A percentile compares a stretch with the other conserved stretches of the same genome.
phyloP scores from a whole-genome alignment of 2,329 filamentous ascomycete species.

The Talaromyces piceae region DNA sequence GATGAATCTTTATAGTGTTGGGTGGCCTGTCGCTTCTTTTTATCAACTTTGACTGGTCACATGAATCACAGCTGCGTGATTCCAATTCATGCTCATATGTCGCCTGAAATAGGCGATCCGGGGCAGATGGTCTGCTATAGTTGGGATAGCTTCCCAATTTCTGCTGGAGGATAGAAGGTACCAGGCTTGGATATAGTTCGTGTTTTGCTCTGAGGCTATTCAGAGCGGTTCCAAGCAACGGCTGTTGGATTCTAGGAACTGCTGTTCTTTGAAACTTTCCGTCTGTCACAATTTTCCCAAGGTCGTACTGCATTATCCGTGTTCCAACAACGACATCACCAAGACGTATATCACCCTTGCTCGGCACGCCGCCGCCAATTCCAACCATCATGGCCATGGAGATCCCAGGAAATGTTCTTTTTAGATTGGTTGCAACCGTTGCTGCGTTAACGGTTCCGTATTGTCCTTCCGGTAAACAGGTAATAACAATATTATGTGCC shows the following conservation, averaged over 20 bases:
- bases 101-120: not conserved
- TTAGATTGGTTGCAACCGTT: not conserved
- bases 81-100: not conserved
- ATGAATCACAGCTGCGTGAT: not conserved
- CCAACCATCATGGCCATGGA: not conserved
- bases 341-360: not conserved
- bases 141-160: not conserved
- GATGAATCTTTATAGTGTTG: slow-evolving; percentile 2
- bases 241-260: not conserved
- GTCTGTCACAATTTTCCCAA: not conserved
- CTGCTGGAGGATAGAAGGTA: not conserved
- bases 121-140: not conserved
- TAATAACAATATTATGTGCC: not conserved
- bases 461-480: not conserved
- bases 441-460: not conserved
- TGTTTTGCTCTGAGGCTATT: not conserved
- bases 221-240: not conserved
- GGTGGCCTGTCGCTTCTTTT: too few species aligned
- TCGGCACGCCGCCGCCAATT: not conserved
- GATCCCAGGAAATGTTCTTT: not conserved
- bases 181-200: not conserved
- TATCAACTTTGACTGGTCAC: not conserved
- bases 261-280: not conserved
- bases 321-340: not conserved
- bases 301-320: not conserved